Conservation (phyloP, 2,329 filamentous ascomycete genomes). For the Cladosporium sphaerospermum region DNA sequence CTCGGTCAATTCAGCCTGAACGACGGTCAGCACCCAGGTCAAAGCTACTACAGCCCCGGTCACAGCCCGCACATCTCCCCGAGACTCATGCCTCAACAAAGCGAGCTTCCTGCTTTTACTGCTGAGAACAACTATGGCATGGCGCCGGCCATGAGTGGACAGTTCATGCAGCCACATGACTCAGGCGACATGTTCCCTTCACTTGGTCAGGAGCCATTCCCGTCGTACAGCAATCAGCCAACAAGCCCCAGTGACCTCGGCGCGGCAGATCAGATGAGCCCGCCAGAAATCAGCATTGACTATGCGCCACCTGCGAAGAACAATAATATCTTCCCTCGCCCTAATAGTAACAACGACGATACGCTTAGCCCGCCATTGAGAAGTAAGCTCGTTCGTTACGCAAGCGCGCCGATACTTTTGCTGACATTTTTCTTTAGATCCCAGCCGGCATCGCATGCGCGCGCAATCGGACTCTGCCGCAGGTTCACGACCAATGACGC, state of each 20-base stretch:
- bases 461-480: slow-evolving; percentile 57
- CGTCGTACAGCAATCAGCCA: slow-evolving; percentile 37
- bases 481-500: slow-evolving; percentile 40
- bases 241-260: slow-evolving; percentile 52
- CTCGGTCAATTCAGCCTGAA: slow-evolving; percentile 77
- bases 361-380: slow-evolving; percentile 75
- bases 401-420: not conserved
- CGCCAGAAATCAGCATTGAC: slow-evolving; percentile 93
- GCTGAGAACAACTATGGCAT: slow-evolving; percentile 42
- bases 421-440: slow-evolving; percentile 12
- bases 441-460: slow-evolving; percentile 50
- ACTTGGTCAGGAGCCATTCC: slow-evolving; percentile 43
- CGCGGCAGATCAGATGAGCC: slow-evolving; percentile 69
- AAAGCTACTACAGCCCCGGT: slow-evolving; percentile 49
- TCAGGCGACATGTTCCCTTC: slow-evolving; percentile 48
- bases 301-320: slow-evolving; percentile 66
- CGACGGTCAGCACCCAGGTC: slow-evolving; percentile 48
- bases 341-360: slow-evolving; percentile 60
- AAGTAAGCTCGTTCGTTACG: slow-evolving; percentile 38
- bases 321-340: slow-evolving; percentile 46
- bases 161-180: slow-evolving; percentile 40
- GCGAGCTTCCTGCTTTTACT: slow-evolving; percentile 46
- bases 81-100: slow-evolving; percentile 58
- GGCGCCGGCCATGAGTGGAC: slow-evolving; percentile 41
- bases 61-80: slow-evolving; percentile 67